Evolutionary conservation across 257 asterid species (phyloP), one percentile per base, ranked within the genome.

Genomic region (Cynanchum wilfordii): DNA sequence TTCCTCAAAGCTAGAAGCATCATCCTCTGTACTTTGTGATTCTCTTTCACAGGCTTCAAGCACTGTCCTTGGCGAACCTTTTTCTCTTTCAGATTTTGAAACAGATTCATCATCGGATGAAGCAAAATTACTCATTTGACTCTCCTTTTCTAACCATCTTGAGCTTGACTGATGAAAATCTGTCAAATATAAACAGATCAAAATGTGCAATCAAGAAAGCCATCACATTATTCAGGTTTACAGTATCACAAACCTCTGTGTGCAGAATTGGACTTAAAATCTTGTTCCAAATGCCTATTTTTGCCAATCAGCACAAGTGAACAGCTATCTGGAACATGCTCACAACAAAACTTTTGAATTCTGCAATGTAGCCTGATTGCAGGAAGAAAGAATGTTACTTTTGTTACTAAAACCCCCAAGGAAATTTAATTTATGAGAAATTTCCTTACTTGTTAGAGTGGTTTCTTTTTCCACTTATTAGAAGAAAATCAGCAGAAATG

Each of bases 31-130:
- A 73, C 84, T 79, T 45, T 76, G 84, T 49, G 85, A 82, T 73
- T 86, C 89, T 33, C 77, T 81, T 80, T 87, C 89, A 22, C 78
- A 81, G 0, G 80, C 76, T 56, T 80, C 84, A 19, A 89, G 80
- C 74, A 91, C 95, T 19, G 91, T 81, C 38, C 73, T 86, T 55
- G 97, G 97, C 2, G 97, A 91, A 55, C 82, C 47, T 75, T 75
- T 87, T 60, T 78, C 82, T 51, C 44, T 27, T 75, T 78, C 75
- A 19, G 30, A 13, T 22, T 67, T 36, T 22, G 79, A 55, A 13
- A 68, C 64, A 13, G 68, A 80, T n/a, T 71, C 85, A 36, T 83
- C 89, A 3, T 79, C 87, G 13, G 93, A 86, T 4, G 87, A 85
- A 82, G 80, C 81, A n/a, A 88, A 80, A 58, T 82, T 85, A 38